Conservation (phyloP, 495 filamentous ascomycete species). For the Aspergillus cavernicola region DNA sequence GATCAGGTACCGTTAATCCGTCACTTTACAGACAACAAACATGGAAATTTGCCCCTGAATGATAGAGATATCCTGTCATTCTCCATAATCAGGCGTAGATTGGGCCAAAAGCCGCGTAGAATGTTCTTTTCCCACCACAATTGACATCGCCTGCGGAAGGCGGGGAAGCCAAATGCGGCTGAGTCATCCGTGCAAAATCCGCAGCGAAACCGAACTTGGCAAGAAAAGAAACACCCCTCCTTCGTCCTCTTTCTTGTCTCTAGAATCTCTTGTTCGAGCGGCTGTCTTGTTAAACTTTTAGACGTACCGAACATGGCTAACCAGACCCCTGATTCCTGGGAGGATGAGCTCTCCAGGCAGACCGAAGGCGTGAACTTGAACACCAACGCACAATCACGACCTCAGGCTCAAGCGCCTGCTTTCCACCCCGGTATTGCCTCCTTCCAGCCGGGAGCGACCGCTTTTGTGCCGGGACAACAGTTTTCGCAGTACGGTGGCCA, state of each 20-base stretch:
- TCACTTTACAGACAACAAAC: not conserved
- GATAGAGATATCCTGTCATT: not conserved
- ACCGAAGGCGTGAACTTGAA: slow-evolving; percentile 81
- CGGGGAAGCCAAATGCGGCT: slow-evolving; percentile 23
- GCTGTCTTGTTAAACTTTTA: slow-evolving; percentile 24
- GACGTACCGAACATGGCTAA: slow-evolving; percentile 63
- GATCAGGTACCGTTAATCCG: not conserved
- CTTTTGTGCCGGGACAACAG: slow-evolving; percentile 74
- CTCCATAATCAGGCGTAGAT: slow-evolving; percentile 10
- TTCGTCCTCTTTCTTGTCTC: slow-evolving; percentile 9
- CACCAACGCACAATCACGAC: slow-evolving; percentile 71
- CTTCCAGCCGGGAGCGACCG: slow-evolving; percentile 74
- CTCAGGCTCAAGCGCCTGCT: slow-evolving; percentile 55
- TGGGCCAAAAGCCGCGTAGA: slow-evolving; percentile 9
- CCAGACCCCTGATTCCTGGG: slow-evolving; percentile 83
- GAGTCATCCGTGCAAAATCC: slow-evolving; percentile 41
- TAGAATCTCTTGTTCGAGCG: slow-evolving; percentile 18
- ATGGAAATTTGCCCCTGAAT: not conserved
- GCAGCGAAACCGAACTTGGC: slow-evolving; percentile 4
- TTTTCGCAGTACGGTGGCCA: slow-evolving; percentile 50
- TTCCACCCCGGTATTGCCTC: slow-evolving; percentile 67
- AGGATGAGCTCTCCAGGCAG: slow-evolving; percentile 87
- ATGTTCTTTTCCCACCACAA: not conserved
- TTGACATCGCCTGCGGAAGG: slow-evolving; percentile 4
- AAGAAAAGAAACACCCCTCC: slow-evolving; percentile 25